Evolutionary conservation across 2,329 filamentous ascomycete species (phyloP).

Genomic region (Cytospora mali): DNA sequence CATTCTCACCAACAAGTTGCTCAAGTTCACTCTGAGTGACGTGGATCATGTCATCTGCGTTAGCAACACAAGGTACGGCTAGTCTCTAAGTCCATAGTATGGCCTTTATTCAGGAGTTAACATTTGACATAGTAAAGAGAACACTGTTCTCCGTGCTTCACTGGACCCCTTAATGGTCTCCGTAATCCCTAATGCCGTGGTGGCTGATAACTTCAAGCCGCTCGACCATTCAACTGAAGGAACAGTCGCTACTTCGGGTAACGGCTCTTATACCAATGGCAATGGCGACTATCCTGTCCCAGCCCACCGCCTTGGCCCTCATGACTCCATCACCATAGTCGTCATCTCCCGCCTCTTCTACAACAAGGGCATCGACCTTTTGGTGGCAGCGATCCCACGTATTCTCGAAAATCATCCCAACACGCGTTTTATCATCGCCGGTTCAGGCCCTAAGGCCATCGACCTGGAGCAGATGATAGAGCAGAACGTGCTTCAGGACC

Average conservation of each 20-base stretch:
- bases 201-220: conserved; percentile 92
- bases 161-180: conserved; percentile 97
- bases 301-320: conserved; percentile 72
- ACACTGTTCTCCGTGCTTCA: conserved; percentile 91
- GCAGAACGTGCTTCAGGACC: conserved; percentile 88
- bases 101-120: conserved; percentile 28
- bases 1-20: conserved; percentile 93
- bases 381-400: conserved; percentile 93
- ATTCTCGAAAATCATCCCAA: conserved; percentile 89
- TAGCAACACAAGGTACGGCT: conserved; percentile 85
- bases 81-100: neutral
- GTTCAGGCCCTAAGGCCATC: conserved; percentile 94
- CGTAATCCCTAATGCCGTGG: conserved; percentile 95
- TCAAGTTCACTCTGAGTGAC: conserved; percentile 95
- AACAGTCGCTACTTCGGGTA: conserved; percentile 24
- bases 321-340: conserved; percentile 91
- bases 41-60: conserved; percentile 98
- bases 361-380: conserved; percentile 95
- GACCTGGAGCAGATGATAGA: conserved; percentile 98
- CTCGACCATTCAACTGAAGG: conserved; percentile 48
- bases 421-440: conserved; percentile 94
- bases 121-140: conserved; percentile 74
- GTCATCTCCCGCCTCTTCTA: conserved; percentile 98
- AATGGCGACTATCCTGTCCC: conserved; percentile 49
- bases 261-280: conserved; percentile 44